Evolutionary conservation across 2,329 filamentous ascomycete genomes (phyloP).

Genomic region (Plectosphaerella sp.): DNA sequence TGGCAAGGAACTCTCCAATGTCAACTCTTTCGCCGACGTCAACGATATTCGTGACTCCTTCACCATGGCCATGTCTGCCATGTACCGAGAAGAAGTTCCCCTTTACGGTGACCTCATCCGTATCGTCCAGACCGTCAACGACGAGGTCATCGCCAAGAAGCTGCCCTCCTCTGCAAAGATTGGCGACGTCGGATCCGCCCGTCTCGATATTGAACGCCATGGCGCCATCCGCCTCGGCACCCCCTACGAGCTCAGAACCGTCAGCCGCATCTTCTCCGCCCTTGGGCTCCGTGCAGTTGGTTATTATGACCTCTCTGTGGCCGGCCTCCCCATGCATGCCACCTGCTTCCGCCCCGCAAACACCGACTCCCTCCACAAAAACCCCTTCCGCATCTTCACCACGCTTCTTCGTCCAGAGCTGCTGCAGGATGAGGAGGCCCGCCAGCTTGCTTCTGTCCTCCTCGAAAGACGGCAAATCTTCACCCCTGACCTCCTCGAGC

Average conservation of each 20-base stretch:
- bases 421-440: constrained; percentile 23
- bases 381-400: constrained; percentile 39
- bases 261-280: constrained; percentile 38
- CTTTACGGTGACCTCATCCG: constrained; percentile 25
- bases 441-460: constrained; percentile 23
- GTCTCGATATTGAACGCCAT: constrained; percentile 25
- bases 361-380: constrained; percentile 21
- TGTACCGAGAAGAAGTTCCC: constrained; percentile 29
- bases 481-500: constrained; percentile 25
- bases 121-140: constrained; percentile 22
- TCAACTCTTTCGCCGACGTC: constrained; percentile 1
- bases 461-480: constrained; percentile 37
- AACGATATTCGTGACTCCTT: constrained; percentile 20
- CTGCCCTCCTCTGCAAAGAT: neutral
- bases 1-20: neutral
- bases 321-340: constrained; percentile 44
- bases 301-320: constrained; percentile 45
- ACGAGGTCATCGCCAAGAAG: neutral
- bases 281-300: constrained; percentile 45
- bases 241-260: constrained; percentile 32
- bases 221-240: constrained; percentile 47
- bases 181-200: constrained; percentile 1
- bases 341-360: constrained; percentile 43
- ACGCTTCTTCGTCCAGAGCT: constrained; percentile 34
- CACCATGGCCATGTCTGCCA: constrained; percentile 24